Conservation (phyloP, 768 basidiomycete genomes). For the Mycena leptocephala region DNA sequence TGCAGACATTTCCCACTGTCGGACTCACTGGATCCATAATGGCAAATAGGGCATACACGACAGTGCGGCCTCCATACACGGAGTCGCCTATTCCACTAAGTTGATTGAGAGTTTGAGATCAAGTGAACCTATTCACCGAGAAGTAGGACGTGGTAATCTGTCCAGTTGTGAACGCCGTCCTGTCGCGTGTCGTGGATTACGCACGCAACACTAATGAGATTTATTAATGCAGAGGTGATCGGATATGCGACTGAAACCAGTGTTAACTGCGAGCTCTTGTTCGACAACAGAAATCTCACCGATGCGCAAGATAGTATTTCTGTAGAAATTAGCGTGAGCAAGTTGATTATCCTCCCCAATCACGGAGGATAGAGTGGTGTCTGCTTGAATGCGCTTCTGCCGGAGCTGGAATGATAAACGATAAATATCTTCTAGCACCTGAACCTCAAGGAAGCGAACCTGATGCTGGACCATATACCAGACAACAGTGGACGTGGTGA, state of each 20-base stretch:
- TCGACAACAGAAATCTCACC: background rate
- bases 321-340: background rate
- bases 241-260: constrained; percentile 12
- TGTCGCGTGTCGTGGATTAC: constrained; percentile 8
- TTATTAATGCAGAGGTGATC: constrained; percentile 9
- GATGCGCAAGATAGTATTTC: constrained; percentile 14
- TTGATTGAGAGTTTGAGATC: background rate
- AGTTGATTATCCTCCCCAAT: background rate
- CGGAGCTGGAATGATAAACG: constrained; percentile 1
- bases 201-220: constrained; percentile 11
- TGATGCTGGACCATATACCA: constrained; percentile 10
- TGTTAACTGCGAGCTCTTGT: background rate
- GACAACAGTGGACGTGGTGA: constrained; percentile 14
- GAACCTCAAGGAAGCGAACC: background rate
- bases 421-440: background rate
- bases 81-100: constrained; percentile 16
- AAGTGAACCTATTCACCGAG: background rate
- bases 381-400: background rate
- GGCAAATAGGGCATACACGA: constrained; percentile 32
- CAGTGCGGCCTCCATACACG: constrained; percentile 32
- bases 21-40: constrained; percentile 33
- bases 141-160: constrained; percentile 12
- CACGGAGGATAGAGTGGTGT: background rate
- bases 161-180: constrained; percentile 15
- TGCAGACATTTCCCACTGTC: background rate